Conservation (phyloP, 108 stramenopile species). For the Skeletonema tropicum region DNA sequence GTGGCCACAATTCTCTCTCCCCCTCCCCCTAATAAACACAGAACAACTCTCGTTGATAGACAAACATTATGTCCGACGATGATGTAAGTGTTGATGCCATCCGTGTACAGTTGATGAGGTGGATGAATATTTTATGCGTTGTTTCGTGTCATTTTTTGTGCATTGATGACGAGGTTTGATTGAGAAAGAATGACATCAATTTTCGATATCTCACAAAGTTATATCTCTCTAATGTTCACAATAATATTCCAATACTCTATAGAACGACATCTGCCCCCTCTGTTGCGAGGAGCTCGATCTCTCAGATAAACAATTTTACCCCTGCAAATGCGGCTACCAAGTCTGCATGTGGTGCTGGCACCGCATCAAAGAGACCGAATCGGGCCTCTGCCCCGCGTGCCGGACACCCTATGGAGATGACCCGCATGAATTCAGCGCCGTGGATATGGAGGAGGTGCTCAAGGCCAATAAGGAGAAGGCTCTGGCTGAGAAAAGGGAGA, state of each 20-base stretch:
- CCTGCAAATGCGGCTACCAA: conserved; percentile 98
- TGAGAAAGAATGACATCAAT: conserved; percentile 37
- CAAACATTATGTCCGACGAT: conserved; percentile 45
- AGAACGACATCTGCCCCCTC: conserved; percentile 85
- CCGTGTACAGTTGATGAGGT: background rate
- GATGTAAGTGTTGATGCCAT: conserved; percentile 28
- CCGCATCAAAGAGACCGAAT: conserved; percentile 95
- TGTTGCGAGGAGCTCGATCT: conserved; percentile 98
- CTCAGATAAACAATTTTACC: conserved; percentile 95
- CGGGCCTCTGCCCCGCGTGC: conserved; percentile 96
- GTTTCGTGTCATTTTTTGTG: background rate
- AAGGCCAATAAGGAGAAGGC: conserved; percentile 91
- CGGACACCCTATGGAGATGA: conserved; percentile 96
- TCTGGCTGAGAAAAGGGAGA: conserved; percentile 77
- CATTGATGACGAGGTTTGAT: background rate
- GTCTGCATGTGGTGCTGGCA: conserved; percentile 99
- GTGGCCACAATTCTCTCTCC: background rate
- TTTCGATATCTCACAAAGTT: background rate
- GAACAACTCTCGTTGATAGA: conserved; percentile 5
- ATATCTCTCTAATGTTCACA: background rate
- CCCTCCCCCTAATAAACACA: background rate
- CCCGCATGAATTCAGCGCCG: conserved; percentile 95
- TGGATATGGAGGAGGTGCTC: conserved; percentile 91
- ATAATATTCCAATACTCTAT: background rate
- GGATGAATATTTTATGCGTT: background rate